Base-by-base conservation (phyloP, 345 rosid genomes). In the Reutealis trisperma region DNA sequence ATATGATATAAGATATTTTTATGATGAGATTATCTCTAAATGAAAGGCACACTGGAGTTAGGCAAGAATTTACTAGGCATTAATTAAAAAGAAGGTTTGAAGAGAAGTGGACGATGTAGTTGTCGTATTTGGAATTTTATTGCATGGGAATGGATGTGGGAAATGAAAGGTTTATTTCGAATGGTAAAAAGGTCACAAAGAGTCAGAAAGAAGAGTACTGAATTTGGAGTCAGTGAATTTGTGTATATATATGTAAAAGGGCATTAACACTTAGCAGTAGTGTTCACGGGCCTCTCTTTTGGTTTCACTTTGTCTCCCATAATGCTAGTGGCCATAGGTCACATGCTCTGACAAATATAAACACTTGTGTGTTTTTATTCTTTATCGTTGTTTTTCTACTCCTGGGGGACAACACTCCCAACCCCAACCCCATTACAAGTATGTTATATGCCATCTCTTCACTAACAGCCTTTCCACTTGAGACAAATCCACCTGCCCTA, bases 331-430 rank as follows among this genome's bases (percentile, higher is more conserved):
- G 73, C 84, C 80, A 72, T 62, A 81, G 80, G 68, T 85, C 90
- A 87, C 90, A 87, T 82, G 87, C 66, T 80, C 90, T 84, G 90
- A 84, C 88, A 83, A 11, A 60, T 64, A 47, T 16, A 18, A 49
- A 18, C 8, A 18, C 54, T 3, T 52, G 44, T 72, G 61, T 47
- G 81, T 82, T 83, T 83, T 79, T 81, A 77, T 79, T 84, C 83
- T 81, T 79, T 77, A 77, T 87, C 80, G 73, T 84, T 82, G 70
- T 75, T 72, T 70, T 77, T 79, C 75, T 55, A 60, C 81, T 64
- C 70, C 74, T 42, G 74, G 76, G n/a, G 51, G 51, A 47, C 51
- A 37, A 47, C 51, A 8, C 49, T 45, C 2, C 12, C 8, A 45
- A 45, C 51, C 51, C 51, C 14, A 41, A 44, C 75, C 51, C 51